Conservation (phyloP, 2,329 filamentous ascomycete genomes). For the Pseudodiploospora longispora region DNA sequence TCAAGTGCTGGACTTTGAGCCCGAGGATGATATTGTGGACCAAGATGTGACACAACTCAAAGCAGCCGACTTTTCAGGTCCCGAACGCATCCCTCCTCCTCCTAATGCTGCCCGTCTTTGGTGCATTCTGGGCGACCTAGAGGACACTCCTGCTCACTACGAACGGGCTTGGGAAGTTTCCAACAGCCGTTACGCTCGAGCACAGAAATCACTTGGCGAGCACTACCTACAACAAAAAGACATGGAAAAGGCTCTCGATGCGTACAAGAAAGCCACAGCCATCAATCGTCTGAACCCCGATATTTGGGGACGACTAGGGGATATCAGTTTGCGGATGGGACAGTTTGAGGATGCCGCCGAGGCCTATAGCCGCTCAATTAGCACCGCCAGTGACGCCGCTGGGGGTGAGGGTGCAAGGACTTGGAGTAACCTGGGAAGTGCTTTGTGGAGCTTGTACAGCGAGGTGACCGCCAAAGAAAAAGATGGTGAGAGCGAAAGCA, state of each 20-base stretch:
- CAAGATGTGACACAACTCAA: constrained; percentile 49
- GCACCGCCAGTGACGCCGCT: constrained; percentile 46
- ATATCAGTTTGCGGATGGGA: constrained; percentile 71
- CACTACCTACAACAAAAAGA: constrained; percentile 62
- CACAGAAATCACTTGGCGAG: constrained; percentile 80
- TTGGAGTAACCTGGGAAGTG: constrained; percentile 89
- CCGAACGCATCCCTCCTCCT: constrained; percentile 60
- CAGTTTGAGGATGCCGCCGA: constrained; percentile 73
- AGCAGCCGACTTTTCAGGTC: constrained; percentile 46
- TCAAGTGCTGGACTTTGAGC: constrained; percentile 19
- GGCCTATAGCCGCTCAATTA: constrained; percentile 75
- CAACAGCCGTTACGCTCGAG: constrained; percentile 69
- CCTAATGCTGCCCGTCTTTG: constrained; percentile 80
- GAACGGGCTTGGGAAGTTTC: constrained; percentile 84
- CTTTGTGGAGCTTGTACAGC: constrained; percentile 63
- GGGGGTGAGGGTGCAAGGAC: constrained; percentile 86
- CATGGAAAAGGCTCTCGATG: constrained; percentile 60
- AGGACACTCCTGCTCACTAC: constrained; percentile 66
- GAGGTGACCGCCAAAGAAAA: constrained; percentile 37
- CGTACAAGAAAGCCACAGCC: constrained; percentile 68
- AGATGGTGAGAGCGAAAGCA: constrained; percentile 8
- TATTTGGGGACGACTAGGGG: constrained; percentile 86
- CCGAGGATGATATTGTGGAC: constrained; percentile 42
- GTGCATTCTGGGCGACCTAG: constrained; percentile 89
- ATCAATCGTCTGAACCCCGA: constrained; percentile 76